These are phyloP conservation scores for Penicillium sp. DNA, from an alignment of 2,329 filamentous ascomycete genomes.

Conservation along the genomic window DNA sequence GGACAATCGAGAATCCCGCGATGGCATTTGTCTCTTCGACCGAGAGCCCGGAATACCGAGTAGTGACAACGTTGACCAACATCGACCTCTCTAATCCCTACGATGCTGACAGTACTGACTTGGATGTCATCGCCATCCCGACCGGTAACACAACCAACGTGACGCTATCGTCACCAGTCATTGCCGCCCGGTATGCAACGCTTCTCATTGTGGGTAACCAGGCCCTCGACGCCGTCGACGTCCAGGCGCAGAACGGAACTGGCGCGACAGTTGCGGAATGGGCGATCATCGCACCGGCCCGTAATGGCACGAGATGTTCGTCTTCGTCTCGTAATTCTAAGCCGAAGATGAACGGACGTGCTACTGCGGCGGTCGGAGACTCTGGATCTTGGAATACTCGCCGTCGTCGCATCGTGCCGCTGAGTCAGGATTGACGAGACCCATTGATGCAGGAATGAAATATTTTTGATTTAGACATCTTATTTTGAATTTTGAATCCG, in stretches of 20 bases:
- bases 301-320: too few species aligned
- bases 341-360: not conserved
- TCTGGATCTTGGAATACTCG: too few species aligned
- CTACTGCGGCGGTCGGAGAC: too few species aligned
- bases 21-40: slow-evolving; percentile 9
- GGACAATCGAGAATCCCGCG: slow-evolving; percentile 25
- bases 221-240: slow-evolving; percentile 26
- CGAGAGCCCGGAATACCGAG: slow-evolving; percentile 10
- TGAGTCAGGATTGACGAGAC: too few species aligned
- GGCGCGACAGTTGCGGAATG: slow-evolving; percentile 47
- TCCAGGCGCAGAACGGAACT: slow-evolving; percentile 32
- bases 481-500: too few species aligned
- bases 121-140: slow-evolving; percentile 34
- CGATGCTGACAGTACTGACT: slow-evolving; percentile 26
- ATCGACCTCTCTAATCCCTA: slow-evolving; percentile 38
- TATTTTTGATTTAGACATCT: too few species aligned
- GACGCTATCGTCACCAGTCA: slow-evolving; percentile 30
- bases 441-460: too few species aligned
- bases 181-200: slow-evolving; percentile 39
- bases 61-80: slow-evolving; percentile 26
- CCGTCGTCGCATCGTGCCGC: not conserved
- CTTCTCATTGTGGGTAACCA: slow-evolving; percentile 43
- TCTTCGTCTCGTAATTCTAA: too few species aligned
- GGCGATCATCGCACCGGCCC: slow-evolving; percentile 35
- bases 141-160: slow-evolving; percentile 42